Evolutionary conservation across 1,284 basidiomycete genomes (phyloP).

Genomic region (Wolfiporia cocos): DNA sequence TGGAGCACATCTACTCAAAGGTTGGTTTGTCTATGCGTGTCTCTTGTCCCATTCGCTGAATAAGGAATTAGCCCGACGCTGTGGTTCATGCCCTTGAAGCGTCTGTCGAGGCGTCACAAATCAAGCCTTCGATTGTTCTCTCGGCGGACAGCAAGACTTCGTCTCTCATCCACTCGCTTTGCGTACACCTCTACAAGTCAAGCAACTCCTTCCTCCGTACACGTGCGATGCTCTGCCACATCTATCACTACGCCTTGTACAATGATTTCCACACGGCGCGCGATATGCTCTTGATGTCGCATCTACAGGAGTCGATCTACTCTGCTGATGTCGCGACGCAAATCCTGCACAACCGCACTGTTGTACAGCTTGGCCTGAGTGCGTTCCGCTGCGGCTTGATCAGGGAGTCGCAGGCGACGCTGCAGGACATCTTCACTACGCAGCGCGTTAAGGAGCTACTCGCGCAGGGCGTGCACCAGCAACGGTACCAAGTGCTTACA

Average conservation of each 20-base stretch:
- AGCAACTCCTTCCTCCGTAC: slow-evolving; percentile 89
- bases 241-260: slow-evolving; percentile 95
- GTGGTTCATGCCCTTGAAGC: slow-evolving; percentile 91
- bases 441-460: slow-evolving; percentile 96
- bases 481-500: slow-evolving; percentile 81
- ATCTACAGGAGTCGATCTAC: slow-evolving; percentile 94
- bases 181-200: slow-evolving; percentile 91
- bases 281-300: slow-evolving; percentile 98
- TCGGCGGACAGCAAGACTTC: slow-evolving; percentile 53
- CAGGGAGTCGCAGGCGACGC: slow-evolving; percentile 87
- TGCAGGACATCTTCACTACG: slow-evolving; percentile 95
- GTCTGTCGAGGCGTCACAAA: slow-evolving; percentile 47
- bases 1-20: slow-evolving; percentile 99
- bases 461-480: slow-evolving; percentile 94
- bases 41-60: slow-evolving; percentile 4
- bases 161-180: slow-evolving; percentile 82
- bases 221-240: slow-evolving; percentile 95
- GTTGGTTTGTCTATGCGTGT: slow-evolving; percentile 33
- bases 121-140: slow-evolving; percentile 55
- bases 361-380: slow-evolving; percentile 95
- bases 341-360: slow-evolving; percentile 96
- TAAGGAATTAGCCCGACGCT: slow-evolving; percentile 71
- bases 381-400: slow-evolving; percentile 96
- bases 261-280: slow-evolving; percentile 97
- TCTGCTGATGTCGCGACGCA: slow-evolving; percentile 96